Base-by-base conservation (phyloP, 2,329 filamentous ascomycete species). In the Sarocladium kiliense region DNA sequence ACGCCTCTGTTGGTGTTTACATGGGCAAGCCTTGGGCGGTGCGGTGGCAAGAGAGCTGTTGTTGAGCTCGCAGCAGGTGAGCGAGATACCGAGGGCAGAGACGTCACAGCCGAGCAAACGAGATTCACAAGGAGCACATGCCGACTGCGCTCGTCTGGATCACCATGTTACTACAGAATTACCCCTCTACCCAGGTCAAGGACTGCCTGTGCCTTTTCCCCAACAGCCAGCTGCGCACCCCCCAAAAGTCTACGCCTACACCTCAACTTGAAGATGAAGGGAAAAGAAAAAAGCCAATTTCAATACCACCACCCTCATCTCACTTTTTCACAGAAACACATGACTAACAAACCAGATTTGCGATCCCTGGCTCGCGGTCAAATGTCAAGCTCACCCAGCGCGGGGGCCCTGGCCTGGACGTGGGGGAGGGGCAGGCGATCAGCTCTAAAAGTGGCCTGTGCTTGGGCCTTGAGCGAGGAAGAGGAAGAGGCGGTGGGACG, bases 391-490 rank as follows among this genome's bases (percentile, higher is more conserved):
- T 27, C 44, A 18, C 19, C 10, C 18, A 21, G 47, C 18, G 27
- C 47, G 14, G 26, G 47, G 23, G 12, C 30, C 27, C 47, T 36
- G 47, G 23, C 47, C n/a, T 7, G 47, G 30, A 51, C 47, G 47
- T 51, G 47, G 47, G 47, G 47, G 47, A 51, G 47, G 47, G 47
- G 47, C 47, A 51, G 47, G 25, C 39, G 19, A 36, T 10, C n/a
- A 32, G 44, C 25, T 16, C 26, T 27, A 30, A 32, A 36, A 23
- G 6, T 30, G 25, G 23, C 26, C 12, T 49, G 23, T 6, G 18
- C 23, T 27, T 18, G 44, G 21, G 12, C 23, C 44, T 44, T 9
- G 18, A 18, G 18, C 18, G 21, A 21, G 7, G 21, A 47, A 18
- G 3, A 18, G n/a, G 5, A 36, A 34, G 47, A 36, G 16, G 47